Evolutionary conservation across 2,329 filamentous ascomycete species (phyloP).

Genomic region (Zasmidium citrigriseum): DNA sequence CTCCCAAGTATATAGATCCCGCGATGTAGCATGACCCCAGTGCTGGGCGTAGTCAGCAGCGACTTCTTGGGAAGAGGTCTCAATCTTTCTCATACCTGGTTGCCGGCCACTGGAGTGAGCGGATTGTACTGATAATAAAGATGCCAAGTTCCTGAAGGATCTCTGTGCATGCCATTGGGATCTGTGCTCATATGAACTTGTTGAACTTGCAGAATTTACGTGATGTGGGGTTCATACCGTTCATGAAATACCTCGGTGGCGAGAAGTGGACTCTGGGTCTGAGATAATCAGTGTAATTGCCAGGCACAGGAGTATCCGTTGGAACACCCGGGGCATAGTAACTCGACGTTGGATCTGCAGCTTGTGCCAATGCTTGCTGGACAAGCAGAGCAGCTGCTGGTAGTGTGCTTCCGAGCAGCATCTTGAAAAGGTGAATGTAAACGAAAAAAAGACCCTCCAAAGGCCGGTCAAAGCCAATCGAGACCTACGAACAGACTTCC

Average conservation of each 20-base stretch:
- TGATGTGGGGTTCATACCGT: slow-evolving; percentile 35
- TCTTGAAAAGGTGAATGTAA: neutral
- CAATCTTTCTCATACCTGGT: slow-evolving; percentile 7
- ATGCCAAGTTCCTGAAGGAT: slow-evolving; percentile 60
- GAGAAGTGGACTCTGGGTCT: slow-evolving; percentile 60
- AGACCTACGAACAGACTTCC: neutral
- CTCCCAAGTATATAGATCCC: slow-evolving; percentile 64
- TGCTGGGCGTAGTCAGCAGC: slow-evolving; percentile 45
- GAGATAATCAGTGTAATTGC: slow-evolving; percentile 42
- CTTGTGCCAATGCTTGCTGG: slow-evolving; percentile 15
- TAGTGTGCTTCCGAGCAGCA: slow-evolving; percentile 15
- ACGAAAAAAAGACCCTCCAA: neutral
- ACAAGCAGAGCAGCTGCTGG: slow-evolving; percentile 36
- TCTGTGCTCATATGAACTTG: slow-evolving; percentile 41
- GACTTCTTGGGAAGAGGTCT: too few relatives aligned
- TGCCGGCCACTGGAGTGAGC: slow-evolving; percentile 43
- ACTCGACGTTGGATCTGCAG: slow-evolving; percentile 19
- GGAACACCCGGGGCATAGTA: slow-evolving; percentile 32
- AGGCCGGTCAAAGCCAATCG: neutral
- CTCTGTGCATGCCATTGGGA: slow-evolving; percentile 64
- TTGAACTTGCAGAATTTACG: neutral
- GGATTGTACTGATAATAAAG: slow-evolving; percentile 67
- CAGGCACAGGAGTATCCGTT: slow-evolving; percentile 38
- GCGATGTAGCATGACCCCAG: slow-evolving; percentile 67
- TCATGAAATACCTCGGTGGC: slow-evolving; percentile 56